Evolutionary conservation across 805 yeast genomes (phyloP), one percentile per base, ranked within the genome.

Genomic region (Clavispora santaluciae): DNA sequence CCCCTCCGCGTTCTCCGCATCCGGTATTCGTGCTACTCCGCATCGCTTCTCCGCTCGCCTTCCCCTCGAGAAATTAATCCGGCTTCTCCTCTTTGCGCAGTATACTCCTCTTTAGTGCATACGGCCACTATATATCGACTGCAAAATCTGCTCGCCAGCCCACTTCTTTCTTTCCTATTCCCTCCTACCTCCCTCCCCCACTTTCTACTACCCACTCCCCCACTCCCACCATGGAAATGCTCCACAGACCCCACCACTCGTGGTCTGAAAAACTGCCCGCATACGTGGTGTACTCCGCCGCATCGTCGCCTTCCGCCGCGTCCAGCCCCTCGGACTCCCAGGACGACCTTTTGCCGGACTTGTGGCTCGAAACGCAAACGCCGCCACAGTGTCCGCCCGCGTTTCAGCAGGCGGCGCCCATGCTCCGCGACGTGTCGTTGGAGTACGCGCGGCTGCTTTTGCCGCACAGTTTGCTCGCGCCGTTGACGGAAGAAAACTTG

Each of bases 401-500:
- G 44, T 18, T 49, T 50, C 38, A 41, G 41, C 42, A 54, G 35
- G 43, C 53, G 18, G 58, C 50, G 40, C 22, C 44, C 15, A 59
- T 60, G 42, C 42, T 62, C 7, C 59, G 56, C 28, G 58, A 35
- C 53, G 57, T 36, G 18, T 48, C 49, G 22, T 42, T 45, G 41
- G 56, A 52, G 25, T 53, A 54, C 36, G 54, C 54, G 10, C 55
- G 49, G 40, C 45, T 53, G 21, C 49, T 54, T 10, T 50, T 60
- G 31, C 61, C 63, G 21, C 51, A 55, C 40, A 47, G 49, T 17
- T 49, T 56, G 22, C 49, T 56, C 28, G 54, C 55, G 13, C 57
- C 56, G 5, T 50, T 68, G 39, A 65, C 73, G 6, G 73, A 68
- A 43, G 70, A 65, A 41, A 65, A 71, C 44, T 51, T 69, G 36